phyloP scores from a whole-genome alignment of 352 stramenopile species.

The Globisporangium heterothallicum region DNA sequence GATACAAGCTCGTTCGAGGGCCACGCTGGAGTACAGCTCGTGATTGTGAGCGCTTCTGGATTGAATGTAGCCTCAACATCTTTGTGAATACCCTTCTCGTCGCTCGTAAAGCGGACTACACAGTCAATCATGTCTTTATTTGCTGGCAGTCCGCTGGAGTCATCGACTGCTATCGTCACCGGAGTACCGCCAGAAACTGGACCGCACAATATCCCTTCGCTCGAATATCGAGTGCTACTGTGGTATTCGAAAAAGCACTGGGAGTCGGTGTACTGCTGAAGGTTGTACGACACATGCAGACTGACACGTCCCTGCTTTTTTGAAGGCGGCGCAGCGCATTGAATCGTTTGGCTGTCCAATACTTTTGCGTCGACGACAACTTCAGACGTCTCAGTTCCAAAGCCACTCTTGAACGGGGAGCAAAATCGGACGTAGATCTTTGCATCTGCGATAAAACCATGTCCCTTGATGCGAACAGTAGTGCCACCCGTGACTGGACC shows the following conservation, averaged over 20 bases:
- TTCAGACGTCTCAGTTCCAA: constrained; percentile 26
- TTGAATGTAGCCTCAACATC: constrained; percentile 42
- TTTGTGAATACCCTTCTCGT: constrained; percentile 15
- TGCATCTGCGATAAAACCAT: constrained; percentile 48
- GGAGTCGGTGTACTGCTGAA: constrained; percentile 65
- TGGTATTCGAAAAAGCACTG: constrained; percentile 73
- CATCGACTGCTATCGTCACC: constrained; percentile 34
- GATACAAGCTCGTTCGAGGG: constrained; percentile 50
- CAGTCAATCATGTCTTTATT: constrained; percentile 34
- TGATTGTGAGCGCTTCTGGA: constrained; percentile 20
- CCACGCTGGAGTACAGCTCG: constrained; percentile 43
- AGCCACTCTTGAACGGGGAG: constrained; percentile 29
- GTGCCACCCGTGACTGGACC: constrained; percentile 41
- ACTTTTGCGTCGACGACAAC: constrained; percentile 45
- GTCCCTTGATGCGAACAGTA: constrained; percentile 44
- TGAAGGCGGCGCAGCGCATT: constrained; percentile 35
- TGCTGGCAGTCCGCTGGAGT: constrained; percentile 35
- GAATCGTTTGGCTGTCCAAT: constrained; percentile 45
- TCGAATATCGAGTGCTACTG: constrained; percentile 29
- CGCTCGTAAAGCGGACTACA: constrained; percentile 41
- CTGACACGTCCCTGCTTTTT: constrained; percentile 27
- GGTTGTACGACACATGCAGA: constrained; percentile 65
- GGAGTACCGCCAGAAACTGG: constrained; percentile 52
- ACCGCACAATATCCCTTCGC: constrained; percentile 43
- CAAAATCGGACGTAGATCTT: constrained; percentile 65